A percentile compares a stretch with the other conserved stretches of the same genome.
phyloP scores from a whole-genome alignment of 768 basidiomycete species.

The Leccinellum rugosiceps region DNA sequence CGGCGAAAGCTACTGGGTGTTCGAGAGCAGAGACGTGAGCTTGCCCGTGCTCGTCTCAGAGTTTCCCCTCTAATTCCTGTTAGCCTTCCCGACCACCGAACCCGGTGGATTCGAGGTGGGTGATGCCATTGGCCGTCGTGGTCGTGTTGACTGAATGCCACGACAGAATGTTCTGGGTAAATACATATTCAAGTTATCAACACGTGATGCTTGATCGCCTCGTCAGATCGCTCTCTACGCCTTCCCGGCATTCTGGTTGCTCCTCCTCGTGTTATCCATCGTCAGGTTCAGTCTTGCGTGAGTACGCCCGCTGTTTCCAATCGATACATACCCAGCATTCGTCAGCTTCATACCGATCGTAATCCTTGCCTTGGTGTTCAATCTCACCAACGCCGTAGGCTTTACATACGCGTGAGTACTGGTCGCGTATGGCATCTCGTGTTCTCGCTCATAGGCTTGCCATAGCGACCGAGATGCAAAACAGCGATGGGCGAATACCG shows the following conservation, averaged over 20 bases:
- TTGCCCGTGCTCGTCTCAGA: background rate
- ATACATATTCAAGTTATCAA: constrained; percentile 22
- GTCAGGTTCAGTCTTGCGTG: constrained; percentile 87
- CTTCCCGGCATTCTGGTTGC: constrained; percentile 86
- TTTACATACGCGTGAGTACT: constrained; percentile 87
- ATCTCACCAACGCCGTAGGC: constrained; percentile 91
- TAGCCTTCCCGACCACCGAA: constrained; percentile 89
- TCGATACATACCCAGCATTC: constrained; percentile 7
- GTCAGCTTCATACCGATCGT: constrained; percentile 92
- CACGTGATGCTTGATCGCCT: constrained; percentile 7
- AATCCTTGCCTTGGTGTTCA: constrained; percentile 91
- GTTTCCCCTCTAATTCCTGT: constrained; percentile 7
- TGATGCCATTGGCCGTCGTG: constrained; percentile 9
- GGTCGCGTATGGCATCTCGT: constrained; percentile 3
- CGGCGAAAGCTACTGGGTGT: constrained; percentile 96
- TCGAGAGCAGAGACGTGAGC: constrained; percentile 92
- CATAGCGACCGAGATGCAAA: constrained; percentile 88
- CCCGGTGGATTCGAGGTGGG: constrained; percentile 81
- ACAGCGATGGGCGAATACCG: constrained; percentile 79
- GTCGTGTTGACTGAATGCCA: constrained; percentile 1
- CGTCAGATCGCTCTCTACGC: constrained; percentile 79
- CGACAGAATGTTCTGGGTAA: constrained; percentile 88
- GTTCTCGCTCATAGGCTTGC: constrained; percentile 9
- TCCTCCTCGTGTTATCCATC: constrained; percentile 83
- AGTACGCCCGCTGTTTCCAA: constrained; percentile 31